phyloP scores from a whole-genome alignment of 805 yeast genomes.

The Kluyveromyces dobzhanskii region DNA sequence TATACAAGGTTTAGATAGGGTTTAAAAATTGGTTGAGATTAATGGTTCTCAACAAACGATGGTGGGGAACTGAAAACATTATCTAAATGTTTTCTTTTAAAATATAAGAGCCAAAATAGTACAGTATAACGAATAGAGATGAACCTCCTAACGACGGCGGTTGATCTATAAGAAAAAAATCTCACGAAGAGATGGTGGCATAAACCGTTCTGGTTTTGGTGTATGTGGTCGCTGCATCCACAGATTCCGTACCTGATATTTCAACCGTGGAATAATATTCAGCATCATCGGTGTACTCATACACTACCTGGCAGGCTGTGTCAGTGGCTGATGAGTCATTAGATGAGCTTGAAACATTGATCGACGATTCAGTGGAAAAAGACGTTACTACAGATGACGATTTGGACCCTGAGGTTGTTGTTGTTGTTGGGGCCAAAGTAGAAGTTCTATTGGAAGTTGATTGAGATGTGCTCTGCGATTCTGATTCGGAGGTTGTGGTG shows the following conservation, averaged over 20 bases:
- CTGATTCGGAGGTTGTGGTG: too few species aligned
- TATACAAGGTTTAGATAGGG: too few species aligned
- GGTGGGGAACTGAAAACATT: too few species aligned
- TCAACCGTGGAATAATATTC: constrained; percentile 26
- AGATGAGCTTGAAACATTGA: constrained; percentile 2
- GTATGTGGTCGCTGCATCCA: constrained; percentile 29
- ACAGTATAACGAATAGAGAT: too few species aligned
- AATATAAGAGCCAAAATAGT: too few species aligned
- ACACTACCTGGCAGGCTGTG: constrained; percentile 18
- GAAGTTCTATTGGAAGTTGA: constrained; percentile 1
- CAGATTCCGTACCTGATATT: constrained; percentile 22
- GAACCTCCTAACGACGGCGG: too few species aligned
- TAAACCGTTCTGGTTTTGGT: constrained; percentile 24
- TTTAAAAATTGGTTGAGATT: too few species aligned
- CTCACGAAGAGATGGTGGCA: constrained; percentile 13
- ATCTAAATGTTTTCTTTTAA: too few species aligned
- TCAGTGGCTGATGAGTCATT: constrained; percentile 10
- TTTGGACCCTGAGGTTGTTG: constrained; percentile 7
- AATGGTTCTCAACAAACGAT: too few species aligned
- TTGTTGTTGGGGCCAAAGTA: constrained; percentile 7
- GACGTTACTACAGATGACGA: constrained; percentile 2
- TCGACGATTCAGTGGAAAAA: constrained; percentile 2
- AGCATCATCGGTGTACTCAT: constrained; percentile 18
- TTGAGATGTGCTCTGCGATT: not conserved
- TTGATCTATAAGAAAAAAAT: too few species aligned